Percentiles rank a stretch among this genome's conserved stretches.
phyloP scores from a whole-genome alignment of 768 basidiomycete genomes.

The Lentinus brumalis region DNA sequence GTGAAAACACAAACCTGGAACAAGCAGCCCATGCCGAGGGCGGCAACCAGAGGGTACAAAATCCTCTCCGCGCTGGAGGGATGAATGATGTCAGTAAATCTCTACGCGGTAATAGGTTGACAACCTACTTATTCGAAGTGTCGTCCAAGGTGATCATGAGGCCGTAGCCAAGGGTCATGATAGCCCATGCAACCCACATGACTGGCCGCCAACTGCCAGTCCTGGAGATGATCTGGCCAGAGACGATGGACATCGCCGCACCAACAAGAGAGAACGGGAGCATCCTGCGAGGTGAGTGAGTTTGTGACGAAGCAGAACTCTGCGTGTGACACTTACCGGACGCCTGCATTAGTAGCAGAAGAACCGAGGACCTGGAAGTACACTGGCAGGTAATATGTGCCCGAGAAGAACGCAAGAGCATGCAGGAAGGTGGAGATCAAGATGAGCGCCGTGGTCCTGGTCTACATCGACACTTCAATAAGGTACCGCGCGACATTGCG shows the following conservation, averaged over 20 bases:
- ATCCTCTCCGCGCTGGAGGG: conserved; percentile 50
- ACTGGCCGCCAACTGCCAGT: conserved; percentile 59
- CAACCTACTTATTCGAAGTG: conserved; percentile 48
- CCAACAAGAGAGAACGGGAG: conserved; percentile 69
- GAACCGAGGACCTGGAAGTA: conserved; percentile 81
- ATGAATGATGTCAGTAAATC: not conserved
- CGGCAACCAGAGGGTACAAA: conserved; percentile 66
- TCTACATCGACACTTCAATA: conserved; percentile 38
- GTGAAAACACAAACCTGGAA: conserved; percentile 46
- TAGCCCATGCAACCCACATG: conserved; percentile 61
- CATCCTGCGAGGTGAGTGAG: conserved; percentile 49
- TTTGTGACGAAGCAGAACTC: not conserved
- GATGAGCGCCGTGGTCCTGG: conserved; percentile 69
- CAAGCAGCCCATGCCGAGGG: conserved; percentile 63
- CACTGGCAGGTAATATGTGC: conserved; percentile 72
- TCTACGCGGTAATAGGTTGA: not conserved
- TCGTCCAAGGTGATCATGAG: conserved; percentile 71
- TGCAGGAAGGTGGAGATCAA: conserved; percentile 64
- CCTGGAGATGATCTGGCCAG: conserved; percentile 60
- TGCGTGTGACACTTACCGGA: conserved; percentile 46
- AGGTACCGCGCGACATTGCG: not conserved
- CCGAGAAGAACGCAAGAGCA: conserved; percentile 61
- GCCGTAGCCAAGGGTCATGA: conserved; percentile 67
- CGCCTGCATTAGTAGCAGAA: conserved; percentile 69
- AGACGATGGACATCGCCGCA: conserved; percentile 52